phyloP scores from a whole-genome alignment of 2,329 filamentous ascomycete species.

The Simplicillium sp. region DNA sequence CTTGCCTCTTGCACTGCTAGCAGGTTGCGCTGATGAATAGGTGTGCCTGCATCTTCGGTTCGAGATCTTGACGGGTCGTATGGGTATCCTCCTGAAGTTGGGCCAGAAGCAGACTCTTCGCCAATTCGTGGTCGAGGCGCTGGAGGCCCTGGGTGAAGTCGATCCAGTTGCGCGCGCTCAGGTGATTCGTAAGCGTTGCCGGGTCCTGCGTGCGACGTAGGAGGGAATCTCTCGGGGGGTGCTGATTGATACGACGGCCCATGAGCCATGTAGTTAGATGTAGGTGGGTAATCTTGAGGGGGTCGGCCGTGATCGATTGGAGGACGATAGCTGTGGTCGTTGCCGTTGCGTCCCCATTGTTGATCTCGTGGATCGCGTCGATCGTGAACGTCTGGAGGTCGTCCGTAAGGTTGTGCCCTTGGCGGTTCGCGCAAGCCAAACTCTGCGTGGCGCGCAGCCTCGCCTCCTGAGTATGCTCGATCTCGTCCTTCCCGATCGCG shows the following conservation, averaged over 20 bases:
- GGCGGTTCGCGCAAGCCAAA: conserved; percentile 35
- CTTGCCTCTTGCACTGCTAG: conserved; percentile 75
- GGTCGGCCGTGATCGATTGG: conserved; percentile 30
- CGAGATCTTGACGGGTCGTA: conserved; percentile 29
- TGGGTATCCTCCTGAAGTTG: conserved; percentile 8
- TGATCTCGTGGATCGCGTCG: conserved; percentile 21
- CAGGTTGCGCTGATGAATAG: conserved; percentile 53
- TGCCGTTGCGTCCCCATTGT: conserved; percentile 22
- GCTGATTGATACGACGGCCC: conserved; percentile 18
- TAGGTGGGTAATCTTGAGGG: conserved; percentile 38
- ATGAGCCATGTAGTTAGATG: conserved; percentile 25
- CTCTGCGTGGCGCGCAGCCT: conserved; percentile 27
- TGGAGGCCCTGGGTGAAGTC: conserved; percentile 20
- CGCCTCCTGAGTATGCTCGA: conserved; percentile 39
- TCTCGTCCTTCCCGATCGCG: conserved; percentile 33
- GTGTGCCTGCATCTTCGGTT: conserved; percentile 42
- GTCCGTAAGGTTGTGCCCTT: conserved; percentile 34
- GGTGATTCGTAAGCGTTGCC: conserved; percentile 37
- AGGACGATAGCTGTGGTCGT: conserved; percentile 23
- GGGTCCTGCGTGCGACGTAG: conserved; percentile 23
- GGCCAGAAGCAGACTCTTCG: conserved; percentile 25
- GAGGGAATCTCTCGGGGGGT: conserved; percentile 22
- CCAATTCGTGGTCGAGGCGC: conserved; percentile 28
- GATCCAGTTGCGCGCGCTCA: conserved; percentile 35
- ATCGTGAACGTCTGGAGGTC: conserved; percentile 32